Conservation (phyloP, 1,284 basidiomycete species). For the Ustilago crameri region DNA sequence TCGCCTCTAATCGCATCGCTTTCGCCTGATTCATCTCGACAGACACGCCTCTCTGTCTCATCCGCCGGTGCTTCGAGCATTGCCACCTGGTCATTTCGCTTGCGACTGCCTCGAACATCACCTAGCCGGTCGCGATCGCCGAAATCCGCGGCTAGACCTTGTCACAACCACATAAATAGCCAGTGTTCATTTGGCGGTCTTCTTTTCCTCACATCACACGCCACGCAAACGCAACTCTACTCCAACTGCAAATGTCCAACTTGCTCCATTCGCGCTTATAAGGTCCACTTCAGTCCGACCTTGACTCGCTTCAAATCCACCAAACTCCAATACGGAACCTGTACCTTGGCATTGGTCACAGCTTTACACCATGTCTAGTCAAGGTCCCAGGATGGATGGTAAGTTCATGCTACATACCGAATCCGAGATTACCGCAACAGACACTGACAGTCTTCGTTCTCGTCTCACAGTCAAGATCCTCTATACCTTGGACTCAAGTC, state of each 20-base stretch:
- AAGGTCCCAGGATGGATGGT: constrained; percentile 52
- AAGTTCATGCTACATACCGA: constrained; percentile 4
- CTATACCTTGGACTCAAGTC: constrained; percentile 64
- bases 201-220: background rate
- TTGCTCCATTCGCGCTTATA: background rate
- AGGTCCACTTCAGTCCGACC: background rate
- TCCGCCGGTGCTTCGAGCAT: too few species aligned
- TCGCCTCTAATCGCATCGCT: too few species aligned
- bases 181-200: too few species aligned
- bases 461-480: constrained; percentile 62
- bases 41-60: too few species aligned
- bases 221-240: background rate
- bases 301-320: constrained; percentile 5
- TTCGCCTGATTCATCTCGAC: too few species aligned
- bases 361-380: constrained; percentile 42
- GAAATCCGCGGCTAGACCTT: too few species aligned
- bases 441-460: constrained; percentile 5
- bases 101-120: too few species aligned
- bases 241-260: background rate
- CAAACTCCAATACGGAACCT: constrained; percentile 1
- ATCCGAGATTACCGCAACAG: background rate
- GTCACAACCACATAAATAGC: too few species aligned
- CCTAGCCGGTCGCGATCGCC: too few species aligned
- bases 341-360: background rate
- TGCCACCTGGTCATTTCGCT: too few species aligned